Base-by-base conservation (phyloP, 2,329 filamentous ascomycete species). In the Fusarium miscanthi region DNA sequence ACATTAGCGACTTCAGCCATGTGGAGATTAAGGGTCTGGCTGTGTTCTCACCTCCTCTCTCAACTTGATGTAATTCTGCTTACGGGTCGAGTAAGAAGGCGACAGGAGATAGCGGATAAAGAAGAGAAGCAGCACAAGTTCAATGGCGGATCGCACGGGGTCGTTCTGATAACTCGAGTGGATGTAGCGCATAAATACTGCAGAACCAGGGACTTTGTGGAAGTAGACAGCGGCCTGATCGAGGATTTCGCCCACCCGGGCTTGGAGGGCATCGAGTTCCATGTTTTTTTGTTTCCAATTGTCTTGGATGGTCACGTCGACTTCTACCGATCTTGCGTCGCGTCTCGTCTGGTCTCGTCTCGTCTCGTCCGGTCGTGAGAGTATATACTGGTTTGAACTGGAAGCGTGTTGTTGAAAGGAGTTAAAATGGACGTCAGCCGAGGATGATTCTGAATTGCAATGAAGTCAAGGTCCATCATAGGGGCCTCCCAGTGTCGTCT, bases 91-190 rank as follows among this genome's bases (percentile, higher is more conserved):
- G 84, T 99, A 99, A 59, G 94, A 94, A 1, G 95, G 95, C 69
- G 94, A 92, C 69, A 98, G 87, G 60, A 99, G 87, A 82, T 99
- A 99, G 72, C 95, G 91, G 64, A 99, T 92, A 72, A 97, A 97
- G 84, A 99, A 99, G 60, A 99, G 90, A 76, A 99, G 93, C 66
- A 99, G 87, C 74, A 98, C 91, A 56, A 99, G 86, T 84, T 99
- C 96, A 75, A 99, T 94, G 42, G 94, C 94, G 58, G 94, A 97
- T 59, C 97, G 92, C 63, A 98, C 90, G 14, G 96, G 96, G 78
- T 99, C 96, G 80, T 99, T 93, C 85, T 99, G 96, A 85, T 99
- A 98, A 81, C 94, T 97, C 64, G 94, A 97, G 82, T 94, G 94
- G 80, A 99, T 94, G 84, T 99, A 99, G 71, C 96, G 93, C 76